A percentile compares a stretch with the other conserved stretches of the same genome.
Evolutionary conservation across 1,284 basidiomycete genomes (phyloP).

Genomic region (Ustilago lituana): DNA sequence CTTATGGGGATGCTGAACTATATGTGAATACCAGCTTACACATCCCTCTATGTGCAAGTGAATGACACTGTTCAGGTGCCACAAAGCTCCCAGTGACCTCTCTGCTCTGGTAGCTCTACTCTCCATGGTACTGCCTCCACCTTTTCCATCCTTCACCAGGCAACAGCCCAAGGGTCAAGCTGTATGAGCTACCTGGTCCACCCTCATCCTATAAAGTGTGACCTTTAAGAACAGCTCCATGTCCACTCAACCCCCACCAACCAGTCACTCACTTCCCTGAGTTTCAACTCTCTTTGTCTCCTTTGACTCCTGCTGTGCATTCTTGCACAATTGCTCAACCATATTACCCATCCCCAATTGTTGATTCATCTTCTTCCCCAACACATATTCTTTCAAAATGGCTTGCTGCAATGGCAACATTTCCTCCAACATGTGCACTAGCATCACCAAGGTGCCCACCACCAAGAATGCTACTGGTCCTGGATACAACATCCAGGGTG

Average conservation of each 20-base stretch:
- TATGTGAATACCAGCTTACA: constrained; percentile 40
- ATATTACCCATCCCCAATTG: constrained; percentile 6
- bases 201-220: constrained; percentile 20
- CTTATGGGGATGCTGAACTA: too few relatives aligned
- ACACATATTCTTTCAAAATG: constrained; percentile 27
- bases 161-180: neutral
- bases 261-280: constrained; percentile 22
- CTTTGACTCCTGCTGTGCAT: constrained; percentile 14
- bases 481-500: constrained; percentile 57
- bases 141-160: constrained; percentile 9
- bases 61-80: constrained; percentile 20
- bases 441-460: constrained; percentile 64
- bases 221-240: neutral
- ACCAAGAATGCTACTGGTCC: constrained; percentile 53
- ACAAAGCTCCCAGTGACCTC: neutral
- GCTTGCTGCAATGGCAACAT: constrained; percentile 44
- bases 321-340: constrained; percentile 36
- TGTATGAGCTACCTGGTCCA: neutral
- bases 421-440: constrained; percentile 68
- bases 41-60: constrained; percentile 10
- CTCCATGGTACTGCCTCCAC: constrained; percentile 18
- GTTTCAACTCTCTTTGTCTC: constrained; percentile 35
- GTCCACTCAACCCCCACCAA: constrained; percentile 2
- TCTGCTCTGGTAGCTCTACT: too few relatives aligned
- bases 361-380: too few relatives aligned